Evolutionary conservation across 148 eudicot species (phyloP).

Genomic region (Chenopodium album): DNA sequence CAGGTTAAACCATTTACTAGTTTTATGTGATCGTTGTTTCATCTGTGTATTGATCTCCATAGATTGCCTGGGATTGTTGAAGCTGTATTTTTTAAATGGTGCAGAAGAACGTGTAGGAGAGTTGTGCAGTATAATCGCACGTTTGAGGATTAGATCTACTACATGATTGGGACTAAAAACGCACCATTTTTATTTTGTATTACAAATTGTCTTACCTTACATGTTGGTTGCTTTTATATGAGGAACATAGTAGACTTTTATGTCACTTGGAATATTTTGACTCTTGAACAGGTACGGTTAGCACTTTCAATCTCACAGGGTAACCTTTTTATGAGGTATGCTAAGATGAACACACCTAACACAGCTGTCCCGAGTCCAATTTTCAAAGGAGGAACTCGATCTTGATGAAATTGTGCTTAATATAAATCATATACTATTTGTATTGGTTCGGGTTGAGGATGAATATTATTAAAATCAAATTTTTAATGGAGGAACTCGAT

Average conservation of each 20-base stretch:
- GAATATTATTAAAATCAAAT: too few relatives aligned
- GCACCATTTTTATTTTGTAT: not conserved
- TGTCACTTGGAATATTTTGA: slow-evolving; percentile 36
- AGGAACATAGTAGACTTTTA: not conserved
- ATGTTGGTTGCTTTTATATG: not conserved
- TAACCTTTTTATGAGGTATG: slow-evolving; percentile 6
- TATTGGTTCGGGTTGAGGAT: too few relatives aligned
- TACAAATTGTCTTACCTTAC: not conserved
- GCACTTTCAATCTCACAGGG: not conserved
- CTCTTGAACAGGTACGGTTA: slow-evolving; percentile 73
- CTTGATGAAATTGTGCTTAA: too few relatives aligned
- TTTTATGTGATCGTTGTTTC: not conserved
- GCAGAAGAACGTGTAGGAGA: not conserved
- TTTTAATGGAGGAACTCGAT: not conserved
- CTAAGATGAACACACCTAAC: too few relatives aligned
- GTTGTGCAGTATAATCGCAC: not conserved
- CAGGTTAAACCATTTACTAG: slow-evolving; percentile 49
- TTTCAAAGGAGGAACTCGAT: too few relatives aligned
- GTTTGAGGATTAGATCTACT: not conserved
- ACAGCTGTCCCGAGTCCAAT: too few relatives aligned
- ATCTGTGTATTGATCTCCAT: not conserved
- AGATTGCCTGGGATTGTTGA: not conserved
- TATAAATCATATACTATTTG: too few relatives aligned
- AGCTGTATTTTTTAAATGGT: not conserved
- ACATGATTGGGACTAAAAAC: not conserved